These are phyloP conservation scores for Plectosphaerella sp. DNA, from an alignment of 2,329 filamentous ascomycete genomes.

Conservation along the genomic window DNA sequence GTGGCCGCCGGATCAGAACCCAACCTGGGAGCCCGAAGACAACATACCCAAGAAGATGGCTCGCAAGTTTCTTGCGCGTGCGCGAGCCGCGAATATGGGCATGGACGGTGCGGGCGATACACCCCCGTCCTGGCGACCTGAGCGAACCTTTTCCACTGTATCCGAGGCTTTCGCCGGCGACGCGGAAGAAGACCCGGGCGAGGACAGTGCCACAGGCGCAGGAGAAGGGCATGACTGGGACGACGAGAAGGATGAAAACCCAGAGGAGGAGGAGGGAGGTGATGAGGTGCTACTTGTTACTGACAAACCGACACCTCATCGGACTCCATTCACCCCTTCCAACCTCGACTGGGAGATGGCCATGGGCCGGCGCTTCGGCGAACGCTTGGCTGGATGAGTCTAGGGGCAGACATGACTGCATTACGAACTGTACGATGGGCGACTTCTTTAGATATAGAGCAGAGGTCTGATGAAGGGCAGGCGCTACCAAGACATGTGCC, in stretches of 20 bases:
- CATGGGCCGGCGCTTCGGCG: not conserved
- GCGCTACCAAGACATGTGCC: no score
- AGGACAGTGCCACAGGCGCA: slow-evolving; percentile 20
- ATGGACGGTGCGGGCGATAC: slow-evolving; percentile 4
- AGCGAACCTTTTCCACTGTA: slow-evolving; percentile 26
- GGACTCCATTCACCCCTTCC: slow-evolving; percentile 11
- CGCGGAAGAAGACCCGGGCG: slow-evolving; percentile 15
- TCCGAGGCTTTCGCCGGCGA: slow-evolving; percentile 24
- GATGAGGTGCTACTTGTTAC: slow-evolving; percentile 20
- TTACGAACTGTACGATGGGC: no score
- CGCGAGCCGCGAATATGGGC: slow-evolving; percentile 19
- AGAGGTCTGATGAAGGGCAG: no score
- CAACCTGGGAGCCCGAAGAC: slow-evolving; percentile 53
- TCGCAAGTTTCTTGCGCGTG: slow-evolving; percentile 30
- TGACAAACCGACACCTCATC: slow-evolving; percentile 13
- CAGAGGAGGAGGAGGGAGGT: not conserved
- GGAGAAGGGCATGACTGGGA: slow-evolving; percentile 18
- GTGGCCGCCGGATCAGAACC: slow-evolving; percentile 52
- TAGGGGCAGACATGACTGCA: no score
- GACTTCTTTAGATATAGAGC: no score
- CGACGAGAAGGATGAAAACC: not conserved
- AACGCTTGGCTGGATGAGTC: not conserved
- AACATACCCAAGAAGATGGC: slow-evolving; percentile 41
- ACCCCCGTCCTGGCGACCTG: slow-evolving; percentile 3
- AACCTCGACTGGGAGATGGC: slow-evolving; percentile 5